A percentile compares a stretch with the other conserved stretches of the same genome.
These are phyloP conservation scores for Goffeauzyma gilvescens DNA, from an alignment of 768 basidiomycete species.

Conservation along the genomic window DNA sequence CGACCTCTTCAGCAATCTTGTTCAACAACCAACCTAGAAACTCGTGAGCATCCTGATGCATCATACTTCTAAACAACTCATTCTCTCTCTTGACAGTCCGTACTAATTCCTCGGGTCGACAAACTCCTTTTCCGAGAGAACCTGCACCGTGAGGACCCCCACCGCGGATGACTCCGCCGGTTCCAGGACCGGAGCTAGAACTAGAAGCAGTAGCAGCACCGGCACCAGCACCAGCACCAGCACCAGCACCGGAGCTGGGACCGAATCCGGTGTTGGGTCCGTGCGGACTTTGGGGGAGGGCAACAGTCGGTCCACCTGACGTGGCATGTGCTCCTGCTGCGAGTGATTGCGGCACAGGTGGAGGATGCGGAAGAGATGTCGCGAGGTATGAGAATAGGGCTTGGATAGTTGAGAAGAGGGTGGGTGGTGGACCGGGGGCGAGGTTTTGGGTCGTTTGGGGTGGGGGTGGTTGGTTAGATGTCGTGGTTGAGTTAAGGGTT, in stretches of 20 bases:
- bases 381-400: conserved; percentile 50
- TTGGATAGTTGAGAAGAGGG: conserved; percentile 77
- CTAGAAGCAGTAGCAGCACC: too few relatives aligned
- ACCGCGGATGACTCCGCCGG: conserved; percentile 19
- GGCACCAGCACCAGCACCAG: too few relatives aligned
- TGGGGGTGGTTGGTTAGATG: neutral
- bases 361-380: conserved; percentile 46
- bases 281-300: conserved; percentile 8
- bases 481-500: conserved; percentile 24
- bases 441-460: conserved; percentile 14
- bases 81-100: conserved; percentile 85
- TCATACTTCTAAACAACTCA: conserved; percentile 68
- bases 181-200: too few relatives aligned
- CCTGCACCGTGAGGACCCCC: conserved; percentile 30
- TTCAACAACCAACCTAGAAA: conserved; percentile 90
- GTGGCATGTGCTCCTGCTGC: conserved; percentile 4
- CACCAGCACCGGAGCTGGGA: too few relatives aligned
- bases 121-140: conserved; percentile 42
- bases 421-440: conserved; percentile 36
- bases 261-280: neutral
- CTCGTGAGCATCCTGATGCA: conserved; percentile 98
- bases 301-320: conserved; percentile 8
- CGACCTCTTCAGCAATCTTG: conserved; percentile 78
- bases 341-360: conserved; percentile 35
- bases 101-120: conserved; percentile 78